A percentile compares a stretch with the other conserved stretches of the same genome.
These are phyloP conservation scores for Fusarium luffae DNA, from an alignment of 2,329 filamentous ascomycete genomes.

Conservation along the genomic window DNA sequence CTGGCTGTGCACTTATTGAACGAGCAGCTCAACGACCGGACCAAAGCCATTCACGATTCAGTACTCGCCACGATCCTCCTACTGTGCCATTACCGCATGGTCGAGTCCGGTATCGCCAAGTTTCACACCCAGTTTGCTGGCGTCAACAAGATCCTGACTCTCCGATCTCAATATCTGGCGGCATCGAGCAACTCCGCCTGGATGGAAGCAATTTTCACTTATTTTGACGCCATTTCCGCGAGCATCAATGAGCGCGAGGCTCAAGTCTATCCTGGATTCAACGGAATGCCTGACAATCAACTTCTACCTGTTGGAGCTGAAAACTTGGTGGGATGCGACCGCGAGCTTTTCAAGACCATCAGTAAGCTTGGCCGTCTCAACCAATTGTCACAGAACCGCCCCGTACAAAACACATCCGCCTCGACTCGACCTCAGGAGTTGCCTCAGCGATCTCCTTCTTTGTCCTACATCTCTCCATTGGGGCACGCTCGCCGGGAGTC, in stretches of 20 bases:
- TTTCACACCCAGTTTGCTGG: constrained; percentile 95
- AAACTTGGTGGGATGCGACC: constrained; percentile 88
- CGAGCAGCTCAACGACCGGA: constrained; percentile 80
- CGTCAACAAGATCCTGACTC: constrained; percentile 86
- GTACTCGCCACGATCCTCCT: constrained; percentile 88
- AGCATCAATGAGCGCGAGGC: constrained; percentile 92
- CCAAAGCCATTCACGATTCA: constrained; percentile 82
- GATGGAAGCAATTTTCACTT: constrained; percentile 94
- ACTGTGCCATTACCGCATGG: constrained; percentile 91
- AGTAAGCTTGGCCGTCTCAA: constrained; percentile 86
- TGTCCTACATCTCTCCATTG: constrained; percentile 54
- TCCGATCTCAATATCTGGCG: constrained; percentile 66
- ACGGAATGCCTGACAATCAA: constrained; percentile 64
- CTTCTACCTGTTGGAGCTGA: constrained; percentile 73
- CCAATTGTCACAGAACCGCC: constrained; percentile 77
- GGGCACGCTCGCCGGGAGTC: constrained; percentile 57
- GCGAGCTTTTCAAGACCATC: constrained; percentile 86
- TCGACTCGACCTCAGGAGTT: constrained; percentile 26
- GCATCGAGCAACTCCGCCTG: constrained; percentile 78
- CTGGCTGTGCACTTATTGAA: constrained; percentile 86
- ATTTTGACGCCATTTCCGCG: constrained; percentile 92
- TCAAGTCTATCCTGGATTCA: constrained; percentile 76
- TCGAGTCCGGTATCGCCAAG: constrained; percentile 90
- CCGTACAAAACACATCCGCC: constrained; percentile 56
- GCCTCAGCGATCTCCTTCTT: constrained; percentile 51